Conservation (phyloP, 2,329 filamentous ascomycete genomes). For the Talaromyces islandicus region DNA sequence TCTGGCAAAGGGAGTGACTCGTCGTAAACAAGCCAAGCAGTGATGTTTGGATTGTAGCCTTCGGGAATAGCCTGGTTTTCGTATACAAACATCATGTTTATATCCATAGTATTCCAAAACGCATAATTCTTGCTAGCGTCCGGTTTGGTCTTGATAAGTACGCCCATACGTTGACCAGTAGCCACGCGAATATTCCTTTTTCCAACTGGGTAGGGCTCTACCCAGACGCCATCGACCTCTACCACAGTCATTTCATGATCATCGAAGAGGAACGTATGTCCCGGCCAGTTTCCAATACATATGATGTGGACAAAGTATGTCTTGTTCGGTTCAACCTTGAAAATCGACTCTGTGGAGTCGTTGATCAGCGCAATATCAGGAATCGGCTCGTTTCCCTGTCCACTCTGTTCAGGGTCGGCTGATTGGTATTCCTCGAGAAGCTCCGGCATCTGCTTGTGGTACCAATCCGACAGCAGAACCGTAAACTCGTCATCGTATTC, state of each 20-base stretch:
- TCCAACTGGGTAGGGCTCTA: conserved; percentile 33
- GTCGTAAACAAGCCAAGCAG: conserved; percentile 48
- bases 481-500: conserved; percentile 57
- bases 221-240: conserved; percentile 31
- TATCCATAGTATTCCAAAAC: conserved; percentile 65
- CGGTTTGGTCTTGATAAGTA: conserved; percentile 56
- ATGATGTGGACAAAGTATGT: conserved; percentile 69
- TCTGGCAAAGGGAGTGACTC: conserved; percentile 39
- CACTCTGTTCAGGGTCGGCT: conserved; percentile 39
- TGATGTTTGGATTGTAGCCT: conserved; percentile 55
- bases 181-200: conserved; percentile 61
- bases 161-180: conserved; percentile 58
- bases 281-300: conserved; percentile 65
- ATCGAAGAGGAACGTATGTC: conserved; percentile 44
- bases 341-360: conserved; percentile 56
- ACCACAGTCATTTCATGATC: conserved; percentile 34
- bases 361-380: conserved; percentile 66
- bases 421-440: conserved; percentile 42
- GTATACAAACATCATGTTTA: conserved; percentile 40
- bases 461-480: conserved; percentile 65
- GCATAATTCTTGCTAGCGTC: conserved; percentile 59
- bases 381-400: conserved; percentile 56
- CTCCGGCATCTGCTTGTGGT: conserved; percentile 53
- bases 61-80: conserved; percentile 47
- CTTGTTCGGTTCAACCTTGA: conserved; percentile 59